Evolutionary conservation across 495 filamentous ascomycete genomes (phyloP), one percentile per base, ranked within the genome.

Genomic region (Sabuloglossum arenarium): DNA sequence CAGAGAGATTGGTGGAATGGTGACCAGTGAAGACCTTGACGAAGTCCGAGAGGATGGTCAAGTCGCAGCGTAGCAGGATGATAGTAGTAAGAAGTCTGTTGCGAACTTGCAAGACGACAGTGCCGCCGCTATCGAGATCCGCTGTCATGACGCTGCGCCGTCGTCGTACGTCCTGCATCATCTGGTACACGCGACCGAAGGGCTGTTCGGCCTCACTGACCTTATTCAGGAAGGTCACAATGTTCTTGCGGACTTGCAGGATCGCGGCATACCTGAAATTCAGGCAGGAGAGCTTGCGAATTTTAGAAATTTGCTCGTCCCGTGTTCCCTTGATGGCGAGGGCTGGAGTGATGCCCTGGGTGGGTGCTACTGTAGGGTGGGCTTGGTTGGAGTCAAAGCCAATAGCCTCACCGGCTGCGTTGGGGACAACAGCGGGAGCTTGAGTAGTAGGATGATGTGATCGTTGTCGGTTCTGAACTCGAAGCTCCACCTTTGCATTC

Each of bases 191-290:
- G 14, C 70, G 69, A 42, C 72, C 69, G 55, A 79, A 79, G 0
- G 80, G 80, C 55, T 84, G 79, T 65, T 84, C 81, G 49, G 75
- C 69, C 58, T 69, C 61, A 43, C 62, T 60, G 14, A 79, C 75
- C 34, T 70, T 55, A 14, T 61, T 39, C 4, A 67, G 61, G 62
- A 77, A 81, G n/a, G 23, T 55, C 0, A 61, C 63, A 45, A 80
- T 67, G 1, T 67, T 42, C 3, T 57, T 56, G 58, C 73, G 72
- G 23, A 80, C 64, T 12, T 55, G 49, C 5, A 71, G 24, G 5
- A 72, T 65, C 1, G 55, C 55, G 5, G 64, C 56, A 61, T 77
- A 79, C 55, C 75, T 64, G 8, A 54, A 29, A 31, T 16, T 25
- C 30, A 56, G 23, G 16, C 56, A 30, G 6, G 11, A 27, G 5